Conservation (phyloP, 352 stramenopile species). For the Globisporangium cystogenes region DNA sequence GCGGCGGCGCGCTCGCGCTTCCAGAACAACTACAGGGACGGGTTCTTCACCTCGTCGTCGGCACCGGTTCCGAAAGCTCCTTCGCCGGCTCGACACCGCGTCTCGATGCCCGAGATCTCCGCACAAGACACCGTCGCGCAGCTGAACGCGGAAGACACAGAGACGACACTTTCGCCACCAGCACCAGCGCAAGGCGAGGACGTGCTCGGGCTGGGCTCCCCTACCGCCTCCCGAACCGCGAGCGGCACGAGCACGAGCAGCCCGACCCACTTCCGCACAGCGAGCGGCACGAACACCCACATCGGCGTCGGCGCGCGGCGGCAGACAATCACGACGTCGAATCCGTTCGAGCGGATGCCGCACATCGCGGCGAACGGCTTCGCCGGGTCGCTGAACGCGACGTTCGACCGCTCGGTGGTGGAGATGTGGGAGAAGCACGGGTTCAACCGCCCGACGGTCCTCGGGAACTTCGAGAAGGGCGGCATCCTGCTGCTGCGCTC, state of each 20-base stretch:
- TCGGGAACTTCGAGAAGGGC: constrained; percentile 77
- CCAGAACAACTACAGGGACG: background rate
- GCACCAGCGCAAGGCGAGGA: background rate
- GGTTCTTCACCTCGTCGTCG: constrained; percentile 1
- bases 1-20: background rate
- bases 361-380: constrained; percentile 10
- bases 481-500: constrained; percentile 62
- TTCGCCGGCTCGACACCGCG: constrained; percentile 11
- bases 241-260: constrained; percentile 14
- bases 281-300: constrained; percentile 16
- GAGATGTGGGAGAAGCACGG: constrained; percentile 73
- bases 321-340: constrained; percentile 24
- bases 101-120: constrained; percentile 15
- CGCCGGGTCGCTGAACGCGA: constrained; percentile 11
- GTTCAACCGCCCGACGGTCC: constrained; percentile 54
- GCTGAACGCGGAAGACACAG: background rate
- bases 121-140: constrained; percentile 2
- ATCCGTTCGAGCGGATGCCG: constrained; percentile 12
- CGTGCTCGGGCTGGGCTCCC: background rate
- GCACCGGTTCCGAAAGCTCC: background rate
- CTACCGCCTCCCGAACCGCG: constrained; percentile 8
- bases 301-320: constrained; percentile 21
- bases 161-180: background rate
- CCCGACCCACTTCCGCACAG: constrained; percentile 8
- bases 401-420: constrained; percentile 30